Evolutionary conservation across 2,329 filamentous ascomycete species (phyloP).

Genomic region (Westerdykella ornata): DNA sequence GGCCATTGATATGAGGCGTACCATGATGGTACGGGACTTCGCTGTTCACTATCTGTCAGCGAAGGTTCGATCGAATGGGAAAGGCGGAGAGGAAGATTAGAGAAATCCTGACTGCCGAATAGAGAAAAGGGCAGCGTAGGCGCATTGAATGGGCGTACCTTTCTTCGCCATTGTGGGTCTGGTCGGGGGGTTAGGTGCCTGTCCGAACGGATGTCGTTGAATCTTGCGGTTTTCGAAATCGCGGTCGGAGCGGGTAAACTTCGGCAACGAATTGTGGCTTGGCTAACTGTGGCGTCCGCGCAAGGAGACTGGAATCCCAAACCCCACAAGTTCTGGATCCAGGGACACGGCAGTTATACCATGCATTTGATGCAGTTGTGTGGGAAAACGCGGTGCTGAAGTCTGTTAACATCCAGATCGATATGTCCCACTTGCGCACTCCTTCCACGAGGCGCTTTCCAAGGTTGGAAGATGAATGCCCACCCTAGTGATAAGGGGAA

Average conservation of each 20-base stretch:
- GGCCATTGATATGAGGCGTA: constrained; percentile 96
- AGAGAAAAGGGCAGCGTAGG: neutral
- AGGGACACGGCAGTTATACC: too few species aligned
- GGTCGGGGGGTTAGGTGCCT: neutral
- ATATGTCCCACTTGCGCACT: too few species aligned
- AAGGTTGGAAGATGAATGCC: too few species aligned
- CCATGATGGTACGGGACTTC: constrained; percentile 86
- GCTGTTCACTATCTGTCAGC: constrained; percentile 43
- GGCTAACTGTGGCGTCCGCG: too few species aligned
- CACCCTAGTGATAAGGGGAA: too few species aligned
- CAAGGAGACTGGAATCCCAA: too few species aligned
- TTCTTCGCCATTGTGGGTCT: constrained; percentile 32
- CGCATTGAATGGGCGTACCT: constrained; percentile 15
- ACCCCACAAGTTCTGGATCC: too few species aligned
- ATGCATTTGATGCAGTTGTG: too few species aligned
- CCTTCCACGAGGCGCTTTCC: too few species aligned
- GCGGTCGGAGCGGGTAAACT: neutral
- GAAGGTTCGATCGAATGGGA: neutral
- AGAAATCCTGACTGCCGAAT: too few species aligned
- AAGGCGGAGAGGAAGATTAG: neutral
- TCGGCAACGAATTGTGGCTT: neutral
- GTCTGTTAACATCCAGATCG: too few species aligned
- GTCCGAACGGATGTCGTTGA: neutral
- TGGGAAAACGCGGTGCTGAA: too few species aligned
- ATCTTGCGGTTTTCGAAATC: neutral